phyloP scores from a whole-genome alignment of 129 eudicot genomes.

The Pulicaria dysenterica region DNA sequence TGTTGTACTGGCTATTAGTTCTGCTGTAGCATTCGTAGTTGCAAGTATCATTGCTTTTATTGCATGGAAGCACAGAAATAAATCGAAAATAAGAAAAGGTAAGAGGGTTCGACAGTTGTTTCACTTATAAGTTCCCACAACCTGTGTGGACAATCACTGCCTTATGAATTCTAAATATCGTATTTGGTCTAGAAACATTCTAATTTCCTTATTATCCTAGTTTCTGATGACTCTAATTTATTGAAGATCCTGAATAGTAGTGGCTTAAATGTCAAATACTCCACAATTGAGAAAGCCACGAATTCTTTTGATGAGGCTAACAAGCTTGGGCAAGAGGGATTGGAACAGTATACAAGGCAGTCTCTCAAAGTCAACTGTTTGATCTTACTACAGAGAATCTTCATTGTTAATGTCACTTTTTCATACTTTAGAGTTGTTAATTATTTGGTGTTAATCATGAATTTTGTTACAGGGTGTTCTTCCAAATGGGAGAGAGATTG shows the following conservation, averaged over 20 bases:
- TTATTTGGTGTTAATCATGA: neutral
- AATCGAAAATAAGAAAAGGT: conserved; percentile 58
- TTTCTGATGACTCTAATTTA: conserved; percentile 44
- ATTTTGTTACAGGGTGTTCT: conserved; percentile 60
- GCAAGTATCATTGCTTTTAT: conserved; percentile 44
- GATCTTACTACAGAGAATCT: neutral
- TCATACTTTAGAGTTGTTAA: conserved; percentile 3
- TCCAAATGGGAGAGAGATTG: conserved; percentile 77
- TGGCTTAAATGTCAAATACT: conserved; percentile 69
- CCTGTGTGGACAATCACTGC: neutral
- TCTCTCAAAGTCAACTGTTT: conserved; percentile 5
- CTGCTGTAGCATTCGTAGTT: conserved; percentile 45
- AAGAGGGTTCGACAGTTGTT: too few species aligned
- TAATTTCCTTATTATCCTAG: conserved; percentile 23
- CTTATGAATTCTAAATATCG: neutral
- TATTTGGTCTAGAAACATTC: neutral
- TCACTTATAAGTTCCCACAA: neutral
- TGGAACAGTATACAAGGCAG: conserved; percentile 87
- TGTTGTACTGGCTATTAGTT: conserved; percentile 50
- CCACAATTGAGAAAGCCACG: conserved; percentile 74
- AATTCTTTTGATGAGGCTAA: conserved; percentile 65
- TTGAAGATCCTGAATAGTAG: conserved; percentile 55
- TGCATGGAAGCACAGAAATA: conserved; percentile 48
- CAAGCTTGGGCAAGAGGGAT: conserved; percentile 92
- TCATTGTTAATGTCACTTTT: neutral